Base-by-base conservation (phyloP, 805 yeast genomes). In the Hagleromyces aurorensis region DNA sequence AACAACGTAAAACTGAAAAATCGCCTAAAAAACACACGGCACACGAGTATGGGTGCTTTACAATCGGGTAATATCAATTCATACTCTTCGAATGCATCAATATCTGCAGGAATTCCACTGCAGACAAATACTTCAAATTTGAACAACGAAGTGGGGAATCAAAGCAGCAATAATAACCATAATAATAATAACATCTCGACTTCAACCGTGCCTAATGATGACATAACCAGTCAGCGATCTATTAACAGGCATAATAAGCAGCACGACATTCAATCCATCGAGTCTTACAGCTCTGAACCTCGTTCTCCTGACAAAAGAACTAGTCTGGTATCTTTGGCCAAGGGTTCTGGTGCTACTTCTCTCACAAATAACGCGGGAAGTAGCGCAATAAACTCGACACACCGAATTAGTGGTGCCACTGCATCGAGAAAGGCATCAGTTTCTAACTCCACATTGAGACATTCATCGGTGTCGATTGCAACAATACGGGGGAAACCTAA, bases 21-120 rank as follows among this genome's bases (percentile, higher is more conserved):
- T 22, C 36, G 56, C 25, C 37, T 49, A 29, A 51, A 52, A 38
- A 52, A 41, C 29, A 45, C 51, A 13, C 47, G 59, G 26, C 59
- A 50, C 33, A 51, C 50, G 6, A 56, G 59, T 37, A 45, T 52
- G 17, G 50, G 57, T 23, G 52, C 52, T 1, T 44, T 50, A 1
- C 50, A 55, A 9, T 27, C 27, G n/a, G n/a, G n/a, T n/a, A n/a
- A n/a, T n/a, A n/a, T n/a, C n/a, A n/a, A n/a, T n/a, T n/a, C n/a
- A n/a, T n/a, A n/a, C n/a, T n/a, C n/a, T n/a, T n/a, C n/a, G n/a
- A n/a, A n/a, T n/a, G n/a, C n/a, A n/a, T n/a, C n/a, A n/a, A n/a
- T n/a, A n/a, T n/a, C 31, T 5, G 23, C 34, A 6, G 29, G 32
- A 16, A 21, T 7, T 23, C 13, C 28, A 7, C 17, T 30, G n/a